Conservation (phyloP, 2,329 filamentous ascomycete genomes). For the Claviceps pazoutovae region DNA sequence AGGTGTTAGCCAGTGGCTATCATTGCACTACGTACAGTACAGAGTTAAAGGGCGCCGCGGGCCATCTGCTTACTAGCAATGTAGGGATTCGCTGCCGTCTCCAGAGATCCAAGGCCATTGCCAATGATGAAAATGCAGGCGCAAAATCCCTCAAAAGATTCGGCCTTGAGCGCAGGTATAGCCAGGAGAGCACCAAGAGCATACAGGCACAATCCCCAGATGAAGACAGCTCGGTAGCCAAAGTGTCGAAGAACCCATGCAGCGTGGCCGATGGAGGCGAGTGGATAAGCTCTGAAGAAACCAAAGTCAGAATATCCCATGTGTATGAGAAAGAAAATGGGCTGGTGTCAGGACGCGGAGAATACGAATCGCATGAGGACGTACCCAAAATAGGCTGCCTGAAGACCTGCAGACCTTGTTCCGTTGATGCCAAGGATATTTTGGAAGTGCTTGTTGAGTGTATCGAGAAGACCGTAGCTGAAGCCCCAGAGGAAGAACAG, state of each 20-base stretch:
- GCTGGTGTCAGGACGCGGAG: no score
- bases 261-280: conserved; percentile 52
- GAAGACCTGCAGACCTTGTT: conserved; percentile 31
- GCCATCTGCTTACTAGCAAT: conserved; percentile 32
- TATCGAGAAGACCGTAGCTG: conserved; percentile 31
- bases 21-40: neutral
- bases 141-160: conserved; percentile 62
- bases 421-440: conserved; percentile 28
- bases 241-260: conserved; percentile 50
- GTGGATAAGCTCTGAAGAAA: conserved; percentile 42
- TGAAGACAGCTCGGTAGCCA: conserved; percentile 55
- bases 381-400: conserved; percentile 43
- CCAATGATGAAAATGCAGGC: conserved; percentile 61
- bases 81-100: conserved; percentile 67
- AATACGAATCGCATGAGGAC: neutral
- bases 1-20: neutral
- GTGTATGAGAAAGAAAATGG: no score
- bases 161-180: conserved; percentile 41
- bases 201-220: conserved; percentile 54
- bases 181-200: conserved; percentile 45
- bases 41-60: neutral
- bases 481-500: conserved; percentile 35
- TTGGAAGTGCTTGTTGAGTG: conserved; percentile 37
- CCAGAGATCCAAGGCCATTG: conserved; percentile 57
- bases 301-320: neutral